Evolutionary conservation across 306 rosid genomes (phyloP).

Genomic region (Glycine latifolia): DNA sequence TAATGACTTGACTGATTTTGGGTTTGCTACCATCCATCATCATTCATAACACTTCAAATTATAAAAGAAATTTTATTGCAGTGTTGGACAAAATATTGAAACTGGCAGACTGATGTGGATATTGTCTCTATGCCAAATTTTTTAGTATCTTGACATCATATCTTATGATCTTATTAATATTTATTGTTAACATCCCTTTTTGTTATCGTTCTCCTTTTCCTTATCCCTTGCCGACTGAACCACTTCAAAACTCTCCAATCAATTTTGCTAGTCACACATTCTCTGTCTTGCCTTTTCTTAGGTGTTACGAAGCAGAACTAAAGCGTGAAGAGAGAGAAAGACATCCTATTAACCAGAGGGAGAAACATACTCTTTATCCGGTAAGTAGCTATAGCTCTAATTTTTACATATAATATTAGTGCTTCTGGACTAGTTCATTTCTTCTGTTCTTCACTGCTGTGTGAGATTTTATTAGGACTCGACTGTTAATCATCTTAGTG

Average conservation of each 20-base stretch:
- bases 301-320: conserved; percentile 87
- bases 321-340: conserved; percentile 93
- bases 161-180: neutral
- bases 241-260: neutral
- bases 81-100: conserved; percentile 24
- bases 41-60: neutral
- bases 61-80: conserved; percentile 2
- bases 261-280: conserved; percentile 27
- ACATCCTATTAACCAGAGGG: conserved; percentile 89
- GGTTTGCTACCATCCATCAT: neutral
- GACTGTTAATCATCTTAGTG: neutral
- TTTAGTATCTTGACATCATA: neutral
- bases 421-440: conserved; percentile 15
- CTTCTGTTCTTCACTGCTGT: neutral
- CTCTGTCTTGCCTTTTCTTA: conserved; percentile 41
- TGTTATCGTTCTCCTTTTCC: neutral
- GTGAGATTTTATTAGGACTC: conserved; percentile 18
- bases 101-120: conserved; percentile 21
- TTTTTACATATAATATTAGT: conserved; percentile 27
- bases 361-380: conserved; percentile 73
- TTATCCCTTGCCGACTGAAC: conserved; percentile 17
- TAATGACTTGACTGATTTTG: neutral
- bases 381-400: conserved; percentile 55
- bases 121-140: neutral
- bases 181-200: conserved; percentile 27